Evolutionary conservation across 2,329 filamentous ascomycete genomes (phyloP).

Genomic region (Samsoniella hepiali): DNA sequence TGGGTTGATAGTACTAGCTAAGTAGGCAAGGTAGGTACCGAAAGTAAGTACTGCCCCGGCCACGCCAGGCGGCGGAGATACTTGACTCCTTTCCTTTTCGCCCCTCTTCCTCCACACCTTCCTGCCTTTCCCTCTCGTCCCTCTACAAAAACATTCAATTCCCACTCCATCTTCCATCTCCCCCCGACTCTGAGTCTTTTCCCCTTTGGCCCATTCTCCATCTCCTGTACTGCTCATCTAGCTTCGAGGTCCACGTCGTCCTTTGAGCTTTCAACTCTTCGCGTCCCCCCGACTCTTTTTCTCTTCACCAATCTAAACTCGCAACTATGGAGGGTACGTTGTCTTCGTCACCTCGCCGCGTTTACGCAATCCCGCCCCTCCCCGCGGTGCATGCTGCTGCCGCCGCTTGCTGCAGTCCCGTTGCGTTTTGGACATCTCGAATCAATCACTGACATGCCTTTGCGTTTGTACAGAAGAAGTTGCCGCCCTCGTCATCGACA

Average conservation of each 20-base stretch:
- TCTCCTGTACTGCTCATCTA: conserved; percentile 15
- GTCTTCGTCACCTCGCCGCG: conserved; percentile 28
- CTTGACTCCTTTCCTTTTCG: conserved; percentile 18
- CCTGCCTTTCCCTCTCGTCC: conserved; percentile 12
- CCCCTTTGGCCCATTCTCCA: conserved; percentile 21
- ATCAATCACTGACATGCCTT: conserved; percentile 41
- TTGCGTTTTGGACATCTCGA: conserved; percentile 17
- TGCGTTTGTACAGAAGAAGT: conserved; percentile 80
- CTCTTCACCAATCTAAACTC: conserved; percentile 37
- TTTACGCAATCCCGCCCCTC: conserved; percentile 24
- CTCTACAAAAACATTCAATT: conserved; percentile 20
- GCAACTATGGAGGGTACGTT: conserved; percentile 56
- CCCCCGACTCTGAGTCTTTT: conserved; percentile 16
- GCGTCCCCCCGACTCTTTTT: conserved; percentile 22
- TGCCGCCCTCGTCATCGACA: conserved; percentile 99
- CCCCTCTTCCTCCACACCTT: conserved; percentile 20
- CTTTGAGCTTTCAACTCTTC: conserved; percentile 24
- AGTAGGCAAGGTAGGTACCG: not conserved
- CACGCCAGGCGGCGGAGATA: conserved; percentile 8
- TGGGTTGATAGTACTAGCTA: no score
- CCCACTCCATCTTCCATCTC: conserved; percentile 16
- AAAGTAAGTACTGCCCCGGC: not conserved
- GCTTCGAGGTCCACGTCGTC: conserved; percentile 24
- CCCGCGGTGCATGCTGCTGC: conserved; percentile 11
- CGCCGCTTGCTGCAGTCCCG: conserved; percentile 20